phyloP scores from a whole-genome alignment of 768 basidiomycete genomes.

The Strobilomyces dryophilus region DNA sequence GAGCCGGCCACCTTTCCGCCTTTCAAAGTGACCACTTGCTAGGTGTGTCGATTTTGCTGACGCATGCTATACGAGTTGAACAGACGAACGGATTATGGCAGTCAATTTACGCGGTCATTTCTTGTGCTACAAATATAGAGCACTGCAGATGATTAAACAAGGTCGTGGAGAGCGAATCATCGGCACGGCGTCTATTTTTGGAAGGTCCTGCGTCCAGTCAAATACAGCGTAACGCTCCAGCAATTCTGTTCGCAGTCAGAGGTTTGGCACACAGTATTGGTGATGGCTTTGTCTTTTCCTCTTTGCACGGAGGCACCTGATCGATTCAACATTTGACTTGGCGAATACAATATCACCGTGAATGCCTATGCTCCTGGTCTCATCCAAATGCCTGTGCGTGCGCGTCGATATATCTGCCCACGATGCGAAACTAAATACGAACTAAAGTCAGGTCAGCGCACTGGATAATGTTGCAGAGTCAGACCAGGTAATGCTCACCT shows the following conservation, averaged over 20 bases:
- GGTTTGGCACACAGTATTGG: constrained; percentile 38
- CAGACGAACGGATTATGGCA: constrained; percentile 35
- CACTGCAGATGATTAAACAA: no score
- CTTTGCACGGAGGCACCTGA: not conserved
- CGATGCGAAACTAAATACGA: not conserved
- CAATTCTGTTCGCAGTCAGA: constrained; percentile 36
- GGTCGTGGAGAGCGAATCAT: constrained; percentile 24
- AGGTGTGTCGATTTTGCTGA: no score
- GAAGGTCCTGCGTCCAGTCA: constrained; percentile 9
- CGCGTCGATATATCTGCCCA: not conserved
- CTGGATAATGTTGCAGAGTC: not conserved
- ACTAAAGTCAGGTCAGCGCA: no score
- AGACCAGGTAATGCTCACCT: not conserved
- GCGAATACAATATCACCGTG: constrained; percentile 33
- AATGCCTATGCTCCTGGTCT: constrained; percentile 38
- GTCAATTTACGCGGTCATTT: constrained; percentile 35
- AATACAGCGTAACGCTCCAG: constrained; percentile 5
- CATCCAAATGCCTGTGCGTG: constrained; percentile 27
- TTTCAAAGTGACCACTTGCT: constrained; percentile 29
- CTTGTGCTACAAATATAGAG: constrained; percentile 13
- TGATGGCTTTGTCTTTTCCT: constrained; percentile 15
- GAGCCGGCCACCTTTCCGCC: no score
- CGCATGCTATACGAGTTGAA: no score
- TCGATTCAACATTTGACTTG: constrained; percentile 26
- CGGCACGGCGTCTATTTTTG: constrained; percentile 25